A percentile compares a stretch with the other conserved stretches of the same genome.
Evolutionary conservation across 176 grass and related monocot genomes (phyloP).

Genomic region (Aegilops longissima): DNA sequence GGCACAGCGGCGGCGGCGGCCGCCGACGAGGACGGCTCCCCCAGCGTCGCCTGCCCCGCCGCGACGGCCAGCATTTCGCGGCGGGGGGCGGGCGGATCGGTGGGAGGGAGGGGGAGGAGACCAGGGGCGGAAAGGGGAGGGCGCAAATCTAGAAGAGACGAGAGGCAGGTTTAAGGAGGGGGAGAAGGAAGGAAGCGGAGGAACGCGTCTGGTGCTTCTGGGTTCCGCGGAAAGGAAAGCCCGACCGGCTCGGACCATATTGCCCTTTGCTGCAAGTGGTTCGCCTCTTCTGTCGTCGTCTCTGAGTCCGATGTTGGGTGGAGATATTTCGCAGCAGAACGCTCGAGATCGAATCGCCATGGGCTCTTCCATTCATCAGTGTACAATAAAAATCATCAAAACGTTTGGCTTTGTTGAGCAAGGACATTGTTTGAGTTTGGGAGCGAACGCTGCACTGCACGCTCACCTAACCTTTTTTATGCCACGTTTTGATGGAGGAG

Average conservation of each 20-base stretch:
- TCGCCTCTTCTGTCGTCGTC: too few relatives aligned
- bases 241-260: too few relatives aligned
- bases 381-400: too few relatives aligned
- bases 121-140: neutral
- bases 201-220: neutral
- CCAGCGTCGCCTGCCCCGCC: neutral
- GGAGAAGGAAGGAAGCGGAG: neutral
- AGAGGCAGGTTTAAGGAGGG: conserved; percentile 24
- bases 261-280: too few relatives aligned
- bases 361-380: neutral
- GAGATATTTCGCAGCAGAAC: neutral
- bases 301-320: neutral
- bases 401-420: too few relatives aligned
- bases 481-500: too few relatives aligned
- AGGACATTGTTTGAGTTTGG: too few relatives aligned
- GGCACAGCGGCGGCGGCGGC: neutral
- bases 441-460: too few relatives aligned
- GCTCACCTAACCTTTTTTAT: too few relatives aligned
- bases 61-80: conserved; percentile 2
- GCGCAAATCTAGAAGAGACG: neutral
- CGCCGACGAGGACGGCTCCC: neutral
- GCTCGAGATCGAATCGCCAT: neutral
- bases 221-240: neutral
- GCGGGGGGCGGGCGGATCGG: neutral
- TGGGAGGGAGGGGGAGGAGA: neutral